Evolutionary conservation across 306 rosid genomes (phyloP), one percentile per base, ranked within the genome.

Genomic region (Lathyrus tuberosus): DNA sequence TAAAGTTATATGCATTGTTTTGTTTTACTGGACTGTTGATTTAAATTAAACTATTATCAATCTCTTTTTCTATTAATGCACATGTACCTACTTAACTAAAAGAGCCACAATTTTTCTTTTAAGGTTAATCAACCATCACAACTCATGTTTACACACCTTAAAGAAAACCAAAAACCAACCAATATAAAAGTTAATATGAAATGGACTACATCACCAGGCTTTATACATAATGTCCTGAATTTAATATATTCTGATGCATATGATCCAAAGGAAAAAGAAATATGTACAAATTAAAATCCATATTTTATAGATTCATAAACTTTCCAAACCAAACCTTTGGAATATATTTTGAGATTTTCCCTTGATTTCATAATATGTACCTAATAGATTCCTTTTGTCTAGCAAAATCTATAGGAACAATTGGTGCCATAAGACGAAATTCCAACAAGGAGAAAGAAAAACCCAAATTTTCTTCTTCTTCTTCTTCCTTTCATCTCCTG

Each of bases 141-240:
- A 11, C 22, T 52, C 6, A 26, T 26, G 70, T 41, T 64, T 51
- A 41, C 44, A 57, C 53, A 57, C 38, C 58, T 59, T 5, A 7
- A 9, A 42, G 35, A 44, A 67, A 74, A 43, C 12, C 51, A 57
- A 71, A 24, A 22, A 20, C 22, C 42, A 51, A 13, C 65, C 56
- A 73, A 20, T 73, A 53, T 35, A 56, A 73, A 48, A 9, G 24
- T 47, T 61, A 60, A 72, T 28, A 59, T 48, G 76, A 16, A 16
- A 73, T 14, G 63, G 26, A 44, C 69, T 24, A 49, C 71, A 64
- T 42, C 37, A 52, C 0, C 4, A n/a, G 24, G 54, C 13, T 43
- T 22, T 47, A 47, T 58, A 20, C 14, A 30, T 53, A 48, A 16
- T 62, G 30, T 20, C 11, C 14, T 9, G 35, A 61, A n/a, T 52